Evolutionary conservation across 192 early-diverging fungal species (phyloP).

Genomic region (Podila epicladia): DNA sequence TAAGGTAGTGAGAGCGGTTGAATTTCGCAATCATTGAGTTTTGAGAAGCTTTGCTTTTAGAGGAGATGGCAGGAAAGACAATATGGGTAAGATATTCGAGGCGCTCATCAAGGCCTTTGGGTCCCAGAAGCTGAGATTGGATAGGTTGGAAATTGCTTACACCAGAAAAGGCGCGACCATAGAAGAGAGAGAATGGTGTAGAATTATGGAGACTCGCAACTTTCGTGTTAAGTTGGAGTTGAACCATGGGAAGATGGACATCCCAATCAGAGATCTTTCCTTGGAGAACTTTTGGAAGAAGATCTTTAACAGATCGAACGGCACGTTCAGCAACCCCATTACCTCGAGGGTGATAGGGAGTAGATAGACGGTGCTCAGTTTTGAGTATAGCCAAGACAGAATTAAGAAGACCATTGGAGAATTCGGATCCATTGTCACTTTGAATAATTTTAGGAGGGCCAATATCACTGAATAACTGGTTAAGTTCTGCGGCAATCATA

Average conservation of each 20-base stretch:
- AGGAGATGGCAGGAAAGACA: constrained; percentile 9
- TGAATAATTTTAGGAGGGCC: constrained; percentile 41
- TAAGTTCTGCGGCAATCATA: background rate
- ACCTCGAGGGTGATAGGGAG: constrained; percentile 53
- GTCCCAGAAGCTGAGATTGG: background rate
- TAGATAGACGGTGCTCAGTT: constrained; percentile 43
- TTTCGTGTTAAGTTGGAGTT: constrained; percentile 38
- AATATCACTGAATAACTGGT: constrained; percentile 30
- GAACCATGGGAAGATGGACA: constrained; percentile 34
- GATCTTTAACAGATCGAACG: constrained; percentile 19
- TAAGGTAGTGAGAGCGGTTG: background rate
- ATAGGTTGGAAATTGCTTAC: background rate
- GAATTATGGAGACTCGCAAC: constrained; percentile 7
- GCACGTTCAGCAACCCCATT: constrained; percentile 58
- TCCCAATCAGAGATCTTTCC: constrained; percentile 23
- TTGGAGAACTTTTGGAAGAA: constrained; percentile 30
- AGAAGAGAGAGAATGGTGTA: constrained; percentile 48
- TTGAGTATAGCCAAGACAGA: constrained; percentile 8
- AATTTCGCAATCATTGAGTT: constrained; percentile 6
- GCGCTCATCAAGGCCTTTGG: background rate
- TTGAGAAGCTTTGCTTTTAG: constrained; percentile 4
- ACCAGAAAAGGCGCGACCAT: constrained; percentile 4
- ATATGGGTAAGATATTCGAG: background rate
- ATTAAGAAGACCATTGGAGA: constrained; percentile 36
- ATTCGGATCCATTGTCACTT: constrained; percentile 56